Conservation (phyloP, 1,139 yeast genomes). For the Yamadazyma membranifaciens region DNA sequence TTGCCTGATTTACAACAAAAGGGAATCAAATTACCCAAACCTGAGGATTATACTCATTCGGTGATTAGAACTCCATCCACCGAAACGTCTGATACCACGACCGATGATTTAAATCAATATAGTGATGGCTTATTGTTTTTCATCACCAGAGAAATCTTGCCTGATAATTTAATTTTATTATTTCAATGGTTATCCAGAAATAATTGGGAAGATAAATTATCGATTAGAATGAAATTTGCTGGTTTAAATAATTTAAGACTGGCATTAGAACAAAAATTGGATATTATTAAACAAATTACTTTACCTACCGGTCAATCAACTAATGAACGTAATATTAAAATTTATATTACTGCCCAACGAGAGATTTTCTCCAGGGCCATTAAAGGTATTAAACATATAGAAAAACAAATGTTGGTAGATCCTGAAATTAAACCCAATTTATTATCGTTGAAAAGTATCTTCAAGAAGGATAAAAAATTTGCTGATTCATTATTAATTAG, state of each 20-base stretch:
- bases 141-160: conserved; percentile 37
- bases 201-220: conserved; percentile 38
- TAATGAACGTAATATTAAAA: conserved; percentile 26
- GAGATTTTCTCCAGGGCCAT: conserved; percentile 43
- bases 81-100: not conserved
- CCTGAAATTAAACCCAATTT: conserved; percentile 37
- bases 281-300: conserved; percentile 23
- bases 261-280: conserved; percentile 49
- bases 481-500: conserved; percentile 54
- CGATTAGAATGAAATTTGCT: conserved; percentile 55
- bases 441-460: conserved; percentile 53
- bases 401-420: conserved; percentile 48
- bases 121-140: conserved; percentile 46
- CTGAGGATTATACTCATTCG: conserved; percentile 48
- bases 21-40: conserved; percentile 46
- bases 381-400: conserved; percentile 48
- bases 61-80: conserved; percentile 19
- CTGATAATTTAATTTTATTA: conserved; percentile 45
- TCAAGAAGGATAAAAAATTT: conserved; percentile 54
- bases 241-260: conserved; percentile 57
- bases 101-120: conserved; percentile 14
- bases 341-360: conserved; percentile 45
- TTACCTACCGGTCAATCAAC: conserved; percentile 9
- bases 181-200: conserved; percentile 52
- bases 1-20: conserved; percentile 32